Evolutionary conservation across 2,329 filamentous ascomycete species (phyloP).

Genomic region (Xylariaceae sp.): DNA sequence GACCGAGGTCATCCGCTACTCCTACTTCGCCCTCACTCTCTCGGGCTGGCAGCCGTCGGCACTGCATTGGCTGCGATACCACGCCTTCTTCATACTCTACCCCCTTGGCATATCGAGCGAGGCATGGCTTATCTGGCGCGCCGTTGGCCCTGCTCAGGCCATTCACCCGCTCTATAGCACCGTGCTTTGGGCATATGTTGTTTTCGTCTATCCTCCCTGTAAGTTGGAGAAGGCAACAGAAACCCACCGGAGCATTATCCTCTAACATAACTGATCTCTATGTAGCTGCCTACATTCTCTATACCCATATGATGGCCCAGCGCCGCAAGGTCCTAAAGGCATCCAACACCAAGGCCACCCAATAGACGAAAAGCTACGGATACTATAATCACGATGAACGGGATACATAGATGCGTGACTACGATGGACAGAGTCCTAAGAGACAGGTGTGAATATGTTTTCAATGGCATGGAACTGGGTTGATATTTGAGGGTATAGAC

Average conservation of each 20-base stretch:
- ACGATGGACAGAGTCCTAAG: background rate
- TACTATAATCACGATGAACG: background rate
- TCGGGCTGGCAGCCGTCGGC: constrained; percentile 54
- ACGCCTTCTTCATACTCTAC: constrained; percentile 90
- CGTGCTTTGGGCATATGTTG: constrained; percentile 70
- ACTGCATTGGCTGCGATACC: constrained; percentile 82
- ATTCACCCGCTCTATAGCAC: constrained; percentile 52
- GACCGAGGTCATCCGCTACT: constrained; percentile 91
- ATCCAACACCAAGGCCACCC: constrained; percentile 46
- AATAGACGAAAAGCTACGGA: constrained; percentile 25
- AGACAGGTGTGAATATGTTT: too few relatives aligned
- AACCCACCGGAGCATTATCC: background rate
- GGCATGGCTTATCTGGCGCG: constrained; percentile 71
- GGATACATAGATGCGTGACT: constrained; percentile 2
- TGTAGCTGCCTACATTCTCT: constrained; percentile 73
- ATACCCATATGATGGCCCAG: constrained; percentile 93
- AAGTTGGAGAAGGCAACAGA: constrained; percentile 31
- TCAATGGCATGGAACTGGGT: background rate
- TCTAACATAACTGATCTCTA: constrained; percentile 1
- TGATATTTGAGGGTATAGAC: constrained; percentile 13
- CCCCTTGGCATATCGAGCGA: constrained; percentile 88
- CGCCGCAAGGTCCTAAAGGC: constrained; percentile 71
- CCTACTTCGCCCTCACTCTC: constrained; percentile 79
- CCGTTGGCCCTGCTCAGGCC: constrained; percentile 55
- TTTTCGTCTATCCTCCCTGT: constrained; percentile 79